Evolutionary conservation across 495 filamentous ascomycete species (phyloP).

Genomic region (Chaetomidium leptoderma): DNA sequence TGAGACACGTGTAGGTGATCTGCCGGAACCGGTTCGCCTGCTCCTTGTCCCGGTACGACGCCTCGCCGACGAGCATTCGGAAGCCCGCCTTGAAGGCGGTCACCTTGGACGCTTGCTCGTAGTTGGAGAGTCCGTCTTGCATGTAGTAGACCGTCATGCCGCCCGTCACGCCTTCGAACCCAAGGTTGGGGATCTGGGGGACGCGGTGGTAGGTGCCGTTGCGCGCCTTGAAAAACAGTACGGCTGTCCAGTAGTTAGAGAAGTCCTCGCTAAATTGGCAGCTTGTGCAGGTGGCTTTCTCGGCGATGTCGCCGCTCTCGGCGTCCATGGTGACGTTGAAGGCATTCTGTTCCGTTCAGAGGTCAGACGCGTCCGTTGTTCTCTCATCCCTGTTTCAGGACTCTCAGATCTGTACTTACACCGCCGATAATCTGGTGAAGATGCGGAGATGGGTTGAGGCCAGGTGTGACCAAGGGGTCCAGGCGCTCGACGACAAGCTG

Average conservation of each 20-base stretch:
- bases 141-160: conserved; percentile 11
- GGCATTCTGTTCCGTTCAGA: not conserved
- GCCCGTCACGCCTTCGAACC: conserved; percentile 1
- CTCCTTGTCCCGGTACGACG: conserved; percentile 1
- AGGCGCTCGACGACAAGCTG: conserved; percentile 3
- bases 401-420: not conserved
- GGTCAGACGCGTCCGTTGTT: not conserved
- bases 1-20: conserved; percentile 6
- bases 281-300: conserved; percentile 1
- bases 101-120: conserved; percentile 4
- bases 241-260: conserved; percentile 9
- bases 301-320: conserved; percentile 2
- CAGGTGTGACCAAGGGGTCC: not conserved
- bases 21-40: conserved; percentile 5
- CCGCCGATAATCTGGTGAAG: conserved; percentile 6
- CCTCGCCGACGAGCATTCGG: conserved; percentile 9
- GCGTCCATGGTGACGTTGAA: conserved; percentile 9
- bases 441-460: conserved; percentile 3
- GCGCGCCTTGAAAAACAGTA: conserved; percentile 5
- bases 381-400: too few relatives aligned
- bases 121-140: conserved; percentile 9
- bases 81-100: conserved; percentile 10
- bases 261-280: conserved; percentile 9
- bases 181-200: conserved; percentile 4
- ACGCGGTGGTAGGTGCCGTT: conserved; percentile 5